Evolutionary conservation across 331 rosid species (phyloP), one percentile per base, ranked within the genome.

Genomic region (Erythrophleum ivorense): DNA sequence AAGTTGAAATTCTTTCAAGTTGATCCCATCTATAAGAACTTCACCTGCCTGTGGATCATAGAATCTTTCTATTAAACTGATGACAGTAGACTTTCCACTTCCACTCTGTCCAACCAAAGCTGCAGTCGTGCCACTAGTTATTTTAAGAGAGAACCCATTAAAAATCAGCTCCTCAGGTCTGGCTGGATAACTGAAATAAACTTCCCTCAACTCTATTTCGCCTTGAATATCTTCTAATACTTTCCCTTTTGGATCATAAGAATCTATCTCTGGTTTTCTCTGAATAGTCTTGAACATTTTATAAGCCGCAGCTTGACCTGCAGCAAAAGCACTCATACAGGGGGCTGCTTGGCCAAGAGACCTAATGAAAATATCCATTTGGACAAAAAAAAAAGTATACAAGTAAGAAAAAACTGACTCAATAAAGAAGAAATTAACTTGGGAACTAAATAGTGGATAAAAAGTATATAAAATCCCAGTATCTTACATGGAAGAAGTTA

Each of bases 41-140:
- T 84, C 88, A 63, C 90, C 90, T 5, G 79, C 86, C 0, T 59
- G 85, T 7, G 88, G 90, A 84, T 87, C 90, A 59, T 87, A 87
- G 76, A 84, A 87, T 76, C 88, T 84, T 71, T 87, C 90, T 16
- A 87, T 52, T 69, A 87, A 79, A 43, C 88, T 87, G 29, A 87
- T 76, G 53, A 87, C 88, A 0, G 88, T 87, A 38, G 88, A 84
- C 62, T 87, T 84, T 43, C 88, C 90, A 76, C 90, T 87, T 63
- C 90, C 90, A 84, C 90, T 84, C 45, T 87, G 83, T 63, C 90
- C 90, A 50, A 87, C 90, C 59, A 87, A 79, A 58, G 90, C 90
- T 19, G 85, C 64, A 18, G 86, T 87, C 3, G 83, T 75, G 5
- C 90, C 90, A 6, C 88, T 84, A 0, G 83, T 5, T 82, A 87